phyloP scores from a whole-genome alignment of 352 stramenopile species.

The Globisporangium orthogonon region DNA sequence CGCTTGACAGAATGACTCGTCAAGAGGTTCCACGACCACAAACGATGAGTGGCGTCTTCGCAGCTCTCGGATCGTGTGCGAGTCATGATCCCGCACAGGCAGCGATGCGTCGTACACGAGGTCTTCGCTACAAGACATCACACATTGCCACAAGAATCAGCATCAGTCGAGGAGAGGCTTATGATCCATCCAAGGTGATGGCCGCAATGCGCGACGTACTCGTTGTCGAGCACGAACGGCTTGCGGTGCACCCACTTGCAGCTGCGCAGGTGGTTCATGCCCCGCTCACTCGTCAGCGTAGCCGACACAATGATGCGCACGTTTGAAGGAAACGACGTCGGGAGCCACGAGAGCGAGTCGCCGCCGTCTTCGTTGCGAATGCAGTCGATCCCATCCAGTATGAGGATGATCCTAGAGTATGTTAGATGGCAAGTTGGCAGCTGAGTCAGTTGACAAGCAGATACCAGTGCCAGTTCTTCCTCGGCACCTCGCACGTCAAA shows the following conservation, averaged over 20 bases:
- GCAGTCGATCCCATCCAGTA: slow-evolving; percentile 79
- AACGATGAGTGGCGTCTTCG: slow-evolving; percentile 51
- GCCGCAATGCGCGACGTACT: slow-evolving; percentile 24
- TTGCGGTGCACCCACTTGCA: slow-evolving; percentile 41
- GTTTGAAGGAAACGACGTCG: slow-evolving; percentile 55
- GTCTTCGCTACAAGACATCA: slow-evolving; percentile 30
- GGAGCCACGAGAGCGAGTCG: slow-evolving; percentile 81
- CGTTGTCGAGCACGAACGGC: slow-evolving; percentile 49
- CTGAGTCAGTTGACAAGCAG: too few species aligned
- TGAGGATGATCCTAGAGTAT: slow-evolving; percentile 55
- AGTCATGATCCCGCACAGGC: slow-evolving; percentile 34
- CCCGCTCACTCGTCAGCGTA: slow-evolving; percentile 25
- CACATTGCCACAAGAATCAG: background rate
- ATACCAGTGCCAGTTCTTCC: too few species aligned
- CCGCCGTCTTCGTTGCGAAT: slow-evolving; percentile 76
- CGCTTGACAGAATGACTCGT: slow-evolving; percentile 52
- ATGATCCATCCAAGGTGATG: background rate
- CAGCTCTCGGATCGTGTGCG: slow-evolving; percentile 70
- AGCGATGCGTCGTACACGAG: slow-evolving; percentile 59
- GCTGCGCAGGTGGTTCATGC: slow-evolving; percentile 24
- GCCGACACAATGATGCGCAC: slow-evolving; percentile 73
- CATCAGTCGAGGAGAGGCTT: too few species aligned
- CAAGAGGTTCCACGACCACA: slow-evolving; percentile 61
- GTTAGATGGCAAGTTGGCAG: too few species aligned
- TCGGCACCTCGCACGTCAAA: background rate